Evolutionary conservation across 768 basidiomycete genomes (phyloP), one percentile per base, ranked within the genome.

Genomic region (Leccinum disarticulatum): DNA sequence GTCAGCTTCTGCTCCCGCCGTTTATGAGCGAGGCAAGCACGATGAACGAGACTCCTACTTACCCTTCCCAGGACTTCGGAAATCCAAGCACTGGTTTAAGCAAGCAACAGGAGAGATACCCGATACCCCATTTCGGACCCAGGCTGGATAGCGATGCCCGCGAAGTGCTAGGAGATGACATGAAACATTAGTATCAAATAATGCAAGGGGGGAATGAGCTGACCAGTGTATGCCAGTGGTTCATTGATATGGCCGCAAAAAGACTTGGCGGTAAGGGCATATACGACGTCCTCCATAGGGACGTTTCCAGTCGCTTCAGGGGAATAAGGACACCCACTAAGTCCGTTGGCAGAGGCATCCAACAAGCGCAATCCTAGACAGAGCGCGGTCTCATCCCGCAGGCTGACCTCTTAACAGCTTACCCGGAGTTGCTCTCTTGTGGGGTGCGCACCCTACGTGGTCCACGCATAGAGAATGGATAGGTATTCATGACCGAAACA

Each of bases 261-360:
- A 76, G 79, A 11, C 86, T 87, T 53, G 76, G 85, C 65, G 80
- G 82, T 62, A 6, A 98, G 81, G 0, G 91, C 89, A 63, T 97
- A 94, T 9, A 96, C 79, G 1, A 96, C 84, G 65, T 96, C 91
- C 66, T 98, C 96, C 0, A 95, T 98, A 0, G 93, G 88, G 15
- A 97, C 91, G 66, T 97, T 97, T 15, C 96, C 95, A 0, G 93
- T 95, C 13, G 95, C 95, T 6, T 94, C 95, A 2, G 96, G 96
- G 1, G 95, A 94, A 74, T 93, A 98, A 3, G 95, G 95, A 69
- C 96, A 98, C n/a, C 95, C 94, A 3, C 96, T 96, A 2, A 98
- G 85, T 1, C 95, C 95, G 17, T 88, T 93, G n/a, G 97, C 85
- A 1, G 90, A 87, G 2, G 90, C 80, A 68, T 91, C 96, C 30